A percentile compares a stretch with the other conserved stretches of the same genome.
Evolutionary conservation across 2,329 filamentous ascomycete species (phyloP).

Genomic region (Rugonectria rugulosa): DNA sequence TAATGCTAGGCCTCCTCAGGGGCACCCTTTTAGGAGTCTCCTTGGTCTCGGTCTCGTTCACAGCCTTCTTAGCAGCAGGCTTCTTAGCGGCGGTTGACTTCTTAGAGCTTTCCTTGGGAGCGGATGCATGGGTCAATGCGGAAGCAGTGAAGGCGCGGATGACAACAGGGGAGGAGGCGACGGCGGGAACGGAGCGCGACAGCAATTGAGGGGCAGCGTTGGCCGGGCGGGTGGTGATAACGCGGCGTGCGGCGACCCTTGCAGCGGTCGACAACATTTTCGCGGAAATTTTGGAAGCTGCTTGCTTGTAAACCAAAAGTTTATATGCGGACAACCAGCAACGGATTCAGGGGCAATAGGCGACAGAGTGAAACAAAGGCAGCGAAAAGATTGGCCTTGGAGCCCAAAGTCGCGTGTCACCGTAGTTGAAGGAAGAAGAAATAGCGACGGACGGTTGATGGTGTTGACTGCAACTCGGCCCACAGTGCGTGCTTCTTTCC

Average conservation of each 20-base stretch:
- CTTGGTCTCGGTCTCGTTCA: conserved; percentile 31
- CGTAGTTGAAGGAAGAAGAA: conserved; percentile 12
- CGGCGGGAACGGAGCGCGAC: conserved; percentile 28
- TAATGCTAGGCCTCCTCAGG: conserved; percentile 4
- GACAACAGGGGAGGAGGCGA: conserved; percentile 26
- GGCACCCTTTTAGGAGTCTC: conserved; percentile 25
- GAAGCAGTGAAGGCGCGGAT: conserved; percentile 45
- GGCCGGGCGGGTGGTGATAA: conserved; percentile 31
- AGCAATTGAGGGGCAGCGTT: conserved; percentile 35
- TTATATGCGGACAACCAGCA: neutral
- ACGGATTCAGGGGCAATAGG: neutral
- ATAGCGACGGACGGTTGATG: conserved; percentile 23
- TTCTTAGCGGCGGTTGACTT: conserved; percentile 31
- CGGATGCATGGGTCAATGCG: conserved; percentile 36
- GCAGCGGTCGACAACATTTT: conserved; percentile 53
- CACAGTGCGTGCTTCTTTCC: conserved; percentile 9
- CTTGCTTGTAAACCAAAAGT: neutral
- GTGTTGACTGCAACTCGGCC: conserved; percentile 8
- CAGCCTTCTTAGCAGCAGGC: conserved; percentile 31
- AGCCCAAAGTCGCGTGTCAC: conserved; percentile 22
- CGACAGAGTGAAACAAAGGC: neutral
- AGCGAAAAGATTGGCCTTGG: neutral
- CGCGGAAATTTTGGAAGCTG: neutral
- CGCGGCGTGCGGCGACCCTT: conserved; percentile 48
- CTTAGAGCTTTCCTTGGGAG: conserved; percentile 26